Evolutionary conservation across 805 yeast genomes (phyloP).

Genomic region (Candida rishiriensis): DNA sequence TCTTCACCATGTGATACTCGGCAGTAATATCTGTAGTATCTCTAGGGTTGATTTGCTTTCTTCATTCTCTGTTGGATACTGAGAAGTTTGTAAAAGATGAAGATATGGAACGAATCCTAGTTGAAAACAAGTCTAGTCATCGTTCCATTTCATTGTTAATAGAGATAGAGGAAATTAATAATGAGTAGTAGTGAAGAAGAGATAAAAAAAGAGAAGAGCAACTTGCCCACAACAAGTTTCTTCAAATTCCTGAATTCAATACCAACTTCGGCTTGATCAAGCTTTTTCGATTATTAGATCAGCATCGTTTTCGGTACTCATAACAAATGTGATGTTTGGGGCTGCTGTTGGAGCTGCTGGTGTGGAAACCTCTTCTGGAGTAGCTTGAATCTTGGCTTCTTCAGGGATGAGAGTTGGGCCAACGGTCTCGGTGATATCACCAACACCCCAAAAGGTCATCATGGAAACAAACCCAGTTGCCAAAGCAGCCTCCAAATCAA

Average conservation of each 20-base stretch:
- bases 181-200: no score
- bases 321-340: slow-evolving; percentile 27
- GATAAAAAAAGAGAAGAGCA: not conserved
- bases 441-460: slow-evolving; percentile 65
- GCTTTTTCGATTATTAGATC: slow-evolving; percentile 30
- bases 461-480: slow-evolving; percentile 60
- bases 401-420: slow-evolving; percentile 41
- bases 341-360: slow-evolving; percentile 1
- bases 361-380: not conserved
- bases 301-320: slow-evolving; percentile 27
- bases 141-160: not conserved
- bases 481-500: slow-evolving; percentile 49
- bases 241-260: no score
- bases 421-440: slow-evolving; percentile 47
- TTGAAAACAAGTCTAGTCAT: not conserved
- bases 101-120: no score
- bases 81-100: no score
- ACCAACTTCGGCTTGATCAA: slow-evolving; percentile 2
- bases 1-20: no score
- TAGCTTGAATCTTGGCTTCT: slow-evolving; percentile 2
- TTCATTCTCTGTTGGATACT: no score
- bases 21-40: no score
- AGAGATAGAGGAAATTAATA: not conserved
- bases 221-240: no score
- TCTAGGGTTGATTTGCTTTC: no score